Conservation (phyloP, 2,329 filamentous ascomycete genomes). For the Colletotrichum orchidophilum region DNA sequence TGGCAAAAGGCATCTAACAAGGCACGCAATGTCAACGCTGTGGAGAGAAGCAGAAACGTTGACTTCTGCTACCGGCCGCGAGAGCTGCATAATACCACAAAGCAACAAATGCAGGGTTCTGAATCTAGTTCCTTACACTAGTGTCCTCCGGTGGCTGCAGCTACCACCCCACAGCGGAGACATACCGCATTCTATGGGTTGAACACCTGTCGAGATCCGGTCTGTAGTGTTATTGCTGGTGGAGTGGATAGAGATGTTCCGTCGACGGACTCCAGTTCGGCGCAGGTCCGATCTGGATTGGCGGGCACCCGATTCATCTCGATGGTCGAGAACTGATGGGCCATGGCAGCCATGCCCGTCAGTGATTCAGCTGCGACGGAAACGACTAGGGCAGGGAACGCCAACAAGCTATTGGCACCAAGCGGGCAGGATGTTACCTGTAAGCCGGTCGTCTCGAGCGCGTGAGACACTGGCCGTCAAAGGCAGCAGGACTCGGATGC, state of each 20-base stretch:
- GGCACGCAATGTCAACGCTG: conserved; percentile 3
- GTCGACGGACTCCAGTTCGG: conserved; percentile 12
- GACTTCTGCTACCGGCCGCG: not conserved
- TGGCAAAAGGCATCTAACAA: not conserved
- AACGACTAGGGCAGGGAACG: not conserved
- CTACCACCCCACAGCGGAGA: conserved; percentile 18
- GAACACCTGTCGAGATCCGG: conserved; percentile 11
- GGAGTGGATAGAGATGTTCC: not conserved
- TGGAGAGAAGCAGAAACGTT: not conserved
- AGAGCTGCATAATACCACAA: conserved; percentile 1
- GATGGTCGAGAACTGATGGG: conserved; percentile 4
- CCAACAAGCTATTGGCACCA: not conserved
- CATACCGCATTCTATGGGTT: not conserved
- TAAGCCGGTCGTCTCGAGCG: not conserved
- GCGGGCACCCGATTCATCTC: conserved; percentile 7
- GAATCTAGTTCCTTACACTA: conserved; percentile 6
- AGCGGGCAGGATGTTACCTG: not conserved
- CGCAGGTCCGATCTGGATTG: conserved; percentile 12
- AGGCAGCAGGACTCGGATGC: not conserved
- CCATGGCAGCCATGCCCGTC: conserved; percentile 12
- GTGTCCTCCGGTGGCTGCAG: conserved; percentile 12
- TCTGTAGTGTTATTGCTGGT: not conserved
- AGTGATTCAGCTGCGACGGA: conserved; percentile 8
- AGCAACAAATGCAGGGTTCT: conserved; percentile 18
- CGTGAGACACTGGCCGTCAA: not conserved